A percentile compares a stretch with the other conserved stretches of the same genome.
Conservation (phyloP, 2,329 filamentous ascomycete genomes). For the Dactylellina leptospora region DNA sequence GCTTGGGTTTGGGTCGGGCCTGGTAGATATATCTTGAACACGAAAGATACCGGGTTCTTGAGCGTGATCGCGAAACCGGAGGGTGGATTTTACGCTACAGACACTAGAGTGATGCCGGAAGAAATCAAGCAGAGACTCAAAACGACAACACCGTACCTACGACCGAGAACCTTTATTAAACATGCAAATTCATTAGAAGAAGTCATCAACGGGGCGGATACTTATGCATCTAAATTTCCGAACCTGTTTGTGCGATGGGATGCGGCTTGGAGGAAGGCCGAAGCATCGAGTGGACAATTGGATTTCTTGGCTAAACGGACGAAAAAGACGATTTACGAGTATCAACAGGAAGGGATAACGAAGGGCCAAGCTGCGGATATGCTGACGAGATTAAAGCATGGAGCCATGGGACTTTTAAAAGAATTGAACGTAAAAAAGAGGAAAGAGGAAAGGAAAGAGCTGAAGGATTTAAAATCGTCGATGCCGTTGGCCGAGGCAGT, state of each 20-base stretch:
- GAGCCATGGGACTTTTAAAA: conserved; percentile 73
- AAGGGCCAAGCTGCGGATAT: conserved; percentile 87
- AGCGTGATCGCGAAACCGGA: conserved; percentile 55
- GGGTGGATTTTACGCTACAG: conserved; percentile 54
- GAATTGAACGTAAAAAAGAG: conserved; percentile 66
- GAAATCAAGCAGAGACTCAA: conserved; percentile 17
- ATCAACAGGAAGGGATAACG: conserved; percentile 60
- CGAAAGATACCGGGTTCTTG: conserved; percentile 57
- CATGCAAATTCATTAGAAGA: conserved; percentile 71
- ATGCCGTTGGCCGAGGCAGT: conserved; percentile 22
- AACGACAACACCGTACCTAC: conserved; percentile 68
- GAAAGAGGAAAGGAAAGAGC: conserved; percentile 61
- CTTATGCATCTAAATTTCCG: conserved; percentile 73
- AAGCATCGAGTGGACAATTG: conserved; percentile 73
- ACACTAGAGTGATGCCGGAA: conserved; percentile 57
- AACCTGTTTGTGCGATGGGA: conserved; percentile 72
- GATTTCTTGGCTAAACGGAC: conserved; percentile 70
- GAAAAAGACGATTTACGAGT: conserved; percentile 63
- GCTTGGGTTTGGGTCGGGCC: conserved; percentile 40
- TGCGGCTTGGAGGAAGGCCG: conserved; percentile 74
- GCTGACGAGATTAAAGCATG: conserved; percentile 91
- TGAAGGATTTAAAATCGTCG: conserved; percentile 33
- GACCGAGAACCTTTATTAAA: conserved; percentile 73
- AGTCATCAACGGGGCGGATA: conserved; percentile 79
- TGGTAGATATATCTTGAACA: conserved; percentile 61